Evolutionary conservation across 768 basidiomycete genomes (phyloP), one percentile per base, ranked within the genome.

Genomic region (Leccinum ochraceum): DNA sequence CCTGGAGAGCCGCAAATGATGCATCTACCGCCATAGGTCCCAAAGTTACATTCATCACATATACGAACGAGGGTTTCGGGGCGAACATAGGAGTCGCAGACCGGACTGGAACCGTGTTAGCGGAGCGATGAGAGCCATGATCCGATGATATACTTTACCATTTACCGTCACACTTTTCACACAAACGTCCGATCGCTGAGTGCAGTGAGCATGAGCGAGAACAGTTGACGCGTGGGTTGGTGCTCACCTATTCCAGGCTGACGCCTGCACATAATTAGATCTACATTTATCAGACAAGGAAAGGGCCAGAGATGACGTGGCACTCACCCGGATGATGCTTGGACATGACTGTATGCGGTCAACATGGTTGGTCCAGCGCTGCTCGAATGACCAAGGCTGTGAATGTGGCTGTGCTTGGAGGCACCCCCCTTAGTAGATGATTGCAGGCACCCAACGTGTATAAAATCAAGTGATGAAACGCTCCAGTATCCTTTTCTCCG

Each of bases 21-120:
- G 74, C 97, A 99, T 64, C 95, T 83, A 54, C 96, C 96, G 24
- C 97, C 95, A 73, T 97, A 97, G 50, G 94, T 96, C 66, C 95
- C 93, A 78, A 98, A 99, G 76, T 98, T 98, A 77, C 97, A 99
- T 79, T 99, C 97, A 74, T 99, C 97, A 75, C 97, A 99, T 66
- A 98, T 98, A 63, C 96, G 86, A 60, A 98, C 97, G 65, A 98
- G 83, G 24, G 96, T 98, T 78, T 96, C 95, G 68, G 97, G 97
- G 68, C 97, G 86, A 63, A 99, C 97, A 78, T 98, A 98, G 59
- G 96, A 98, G 79, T 99, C 96, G 79, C 96, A 99, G 50, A 98
- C 93, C 9, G 96, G 96, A 75, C 96, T 99, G 5, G 46, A 42
- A 36, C 28, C 26, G 58, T 51, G n/a, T 64, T 6, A 59, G 37